Percentiles rank a stretch among this genome's conserved stretches.
Conservation (phyloP, 805 yeast genomes). For the Nakazawaea holstii region DNA sequence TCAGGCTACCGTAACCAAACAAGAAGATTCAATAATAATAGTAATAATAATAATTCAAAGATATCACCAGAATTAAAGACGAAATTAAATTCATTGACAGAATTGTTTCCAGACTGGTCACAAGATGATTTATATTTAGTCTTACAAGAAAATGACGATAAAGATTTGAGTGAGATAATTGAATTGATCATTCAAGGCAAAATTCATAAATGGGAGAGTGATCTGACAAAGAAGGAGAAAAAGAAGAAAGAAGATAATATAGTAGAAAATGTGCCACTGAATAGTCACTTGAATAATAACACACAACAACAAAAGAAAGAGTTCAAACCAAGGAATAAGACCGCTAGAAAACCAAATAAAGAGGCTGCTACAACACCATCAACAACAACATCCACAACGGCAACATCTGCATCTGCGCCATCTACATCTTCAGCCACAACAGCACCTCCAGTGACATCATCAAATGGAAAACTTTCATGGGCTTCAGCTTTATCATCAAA, state of each 20-base stretch:
- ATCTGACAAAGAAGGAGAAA: conserved; percentile 60
- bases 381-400: conserved; percentile 2
- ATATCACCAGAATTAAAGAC: conserved; percentile 25
- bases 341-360: conserved; percentile 6
- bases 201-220: conserved; percentile 92
- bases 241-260: conserved; percentile 20
- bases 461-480: conserved; percentile 24
- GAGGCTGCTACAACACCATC: conserved; percentile 3
- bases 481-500: conserved; percentile 25
- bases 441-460: conserved; percentile 3
- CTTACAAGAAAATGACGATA: conserved; percentile 58
- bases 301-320: conserved; percentile 6
- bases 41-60: conserved; percentile 16
- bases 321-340: conserved; percentile 3
- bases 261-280: background rate
- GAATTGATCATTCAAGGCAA: conserved; percentile 88
- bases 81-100: conserved; percentile 55
- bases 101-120: conserved; percentile 94
- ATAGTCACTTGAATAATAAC: too few relatives aligned
- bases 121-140: conserved; percentile 74
- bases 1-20: conserved; percentile 28
- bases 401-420: conserved; percentile 8
- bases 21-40: conserved; percentile 21
- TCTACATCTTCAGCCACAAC: conserved; percentile 2
- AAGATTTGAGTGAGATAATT: conserved; percentile 73